A percentile compares a stretch with the other conserved stretches of the same genome.
Evolutionary conservation across 108 stramenopile genomes (phyloP).

Genomic region (Skeletonema potamos): DNA sequence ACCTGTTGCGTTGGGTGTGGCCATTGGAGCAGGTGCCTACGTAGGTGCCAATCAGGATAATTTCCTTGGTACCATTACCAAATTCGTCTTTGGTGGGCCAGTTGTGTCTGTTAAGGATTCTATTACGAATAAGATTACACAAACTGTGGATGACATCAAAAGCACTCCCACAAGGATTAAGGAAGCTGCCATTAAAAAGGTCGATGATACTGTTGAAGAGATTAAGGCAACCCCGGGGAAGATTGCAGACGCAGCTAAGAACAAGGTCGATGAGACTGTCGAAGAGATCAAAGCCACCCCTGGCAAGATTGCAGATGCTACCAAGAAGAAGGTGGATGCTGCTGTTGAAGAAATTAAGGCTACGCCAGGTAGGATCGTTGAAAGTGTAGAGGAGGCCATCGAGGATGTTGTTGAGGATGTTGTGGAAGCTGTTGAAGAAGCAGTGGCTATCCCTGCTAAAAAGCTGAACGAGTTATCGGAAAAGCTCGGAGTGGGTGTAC

Average conservation of each 20-base stretch:
- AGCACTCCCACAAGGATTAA: constrained; percentile 32
- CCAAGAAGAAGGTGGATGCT: constrained; percentile 51
- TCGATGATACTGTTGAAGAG: constrained; percentile 59
- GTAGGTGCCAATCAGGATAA: constrained; percentile 39
- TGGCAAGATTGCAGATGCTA: constrained; percentile 43
- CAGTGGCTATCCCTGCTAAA: constrained; percentile 62
- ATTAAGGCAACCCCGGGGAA: constrained; percentile 56
- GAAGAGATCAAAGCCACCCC: constrained; percentile 19
- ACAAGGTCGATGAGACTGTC: not conserved
- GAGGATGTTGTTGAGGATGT: constrained; percentile 60
- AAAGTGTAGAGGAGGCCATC: constrained; percentile 53
- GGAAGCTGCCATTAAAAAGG: constrained; percentile 40
- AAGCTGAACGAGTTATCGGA: constrained; percentile 53
- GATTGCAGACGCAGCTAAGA: constrained; percentile 15
- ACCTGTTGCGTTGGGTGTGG: constrained; percentile 40
- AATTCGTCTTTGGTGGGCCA: constrained; percentile 48
- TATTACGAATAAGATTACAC: constrained; percentile 24
- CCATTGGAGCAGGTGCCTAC: constrained; percentile 38
- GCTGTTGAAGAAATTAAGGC: constrained; percentile 67
- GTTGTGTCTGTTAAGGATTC: constrained; percentile 17
- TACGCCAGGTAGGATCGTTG: constrained; percentile 69
- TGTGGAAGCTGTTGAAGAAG: constrained; percentile 61
- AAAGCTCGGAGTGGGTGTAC: constrained; percentile 23
- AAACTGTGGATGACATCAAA: constrained; percentile 32
- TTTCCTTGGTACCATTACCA: constrained; percentile 38